Conservation (phyloP, 2,329 filamentous ascomycete species). For the Trichocomaceae sp. region DNA sequence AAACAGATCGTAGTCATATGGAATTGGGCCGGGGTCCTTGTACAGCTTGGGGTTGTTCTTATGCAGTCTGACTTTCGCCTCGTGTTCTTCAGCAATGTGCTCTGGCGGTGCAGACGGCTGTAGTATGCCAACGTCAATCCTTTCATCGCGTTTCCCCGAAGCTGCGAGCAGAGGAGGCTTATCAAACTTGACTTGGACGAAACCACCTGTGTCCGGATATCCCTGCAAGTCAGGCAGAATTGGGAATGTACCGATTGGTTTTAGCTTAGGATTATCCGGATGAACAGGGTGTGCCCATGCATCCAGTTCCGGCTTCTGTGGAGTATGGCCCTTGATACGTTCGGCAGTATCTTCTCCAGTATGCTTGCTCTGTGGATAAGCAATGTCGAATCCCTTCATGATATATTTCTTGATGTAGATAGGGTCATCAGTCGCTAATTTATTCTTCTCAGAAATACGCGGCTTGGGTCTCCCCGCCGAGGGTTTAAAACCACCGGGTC, state of each 20-base stretch:
- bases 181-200: constrained; percentile 56
- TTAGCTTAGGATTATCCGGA: constrained; percentile 51
- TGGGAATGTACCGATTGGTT: constrained; percentile 54
- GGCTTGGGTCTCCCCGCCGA: constrained; percentile 22
- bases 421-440: constrained; percentile 48
- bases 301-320: constrained; percentile 49
- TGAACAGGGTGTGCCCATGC: constrained; percentile 57
- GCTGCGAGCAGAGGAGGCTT: constrained; percentile 49
- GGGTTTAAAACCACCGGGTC: constrained; percentile 27
- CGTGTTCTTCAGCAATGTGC: constrained; percentile 42
- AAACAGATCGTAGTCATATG: constrained; percentile 56
- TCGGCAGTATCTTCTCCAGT: constrained; percentile 49
- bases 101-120: constrained; percentile 47
- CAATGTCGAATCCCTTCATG: constrained; percentile 58
- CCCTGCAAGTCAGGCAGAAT: constrained; percentile 56
- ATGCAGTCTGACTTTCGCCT: constrained; percentile 43
- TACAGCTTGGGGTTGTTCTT: constrained; percentile 45
- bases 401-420: constrained; percentile 55
- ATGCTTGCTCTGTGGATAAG: constrained; percentile 56
- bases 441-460: constrained; percentile 26
- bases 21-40: constrained; percentile 47
- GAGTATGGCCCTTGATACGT: constrained; percentile 48
- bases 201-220: constrained; percentile 52
- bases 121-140: constrained; percentile 54
- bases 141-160: constrained; percentile 48